phyloP scores from a whole-genome alignment of 148 eudicot species.

The Camellia lanceoleosa region DNA sequence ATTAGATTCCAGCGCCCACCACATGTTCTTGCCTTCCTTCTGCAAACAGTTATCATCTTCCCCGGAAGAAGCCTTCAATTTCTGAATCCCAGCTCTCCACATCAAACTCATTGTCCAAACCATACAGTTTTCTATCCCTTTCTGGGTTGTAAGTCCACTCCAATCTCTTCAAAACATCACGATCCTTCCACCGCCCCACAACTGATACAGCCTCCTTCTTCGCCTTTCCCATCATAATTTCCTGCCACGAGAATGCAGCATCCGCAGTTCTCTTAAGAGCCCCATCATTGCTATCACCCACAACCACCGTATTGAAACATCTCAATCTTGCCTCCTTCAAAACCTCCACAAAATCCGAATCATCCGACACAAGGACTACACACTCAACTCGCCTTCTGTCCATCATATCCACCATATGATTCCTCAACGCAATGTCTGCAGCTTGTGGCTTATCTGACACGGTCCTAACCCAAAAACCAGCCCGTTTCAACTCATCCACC shows the following conservation, averaged over 20 bases:
- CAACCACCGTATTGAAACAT: slow-evolving; percentile 78
- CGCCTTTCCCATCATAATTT: slow-evolving; percentile 69
- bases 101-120: slow-evolving; percentile 21
- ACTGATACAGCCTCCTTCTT: slow-evolving; percentile 63
- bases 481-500: slow-evolving; percentile 66
- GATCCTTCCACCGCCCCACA: slow-evolving; percentile 73
- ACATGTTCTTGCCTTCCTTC: slow-evolving; percentile 21
- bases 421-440: slow-evolving; percentile 59
- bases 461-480: slow-evolving; percentile 72
- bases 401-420: slow-evolving; percentile 69
- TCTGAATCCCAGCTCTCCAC: slow-evolving; percentile 30
- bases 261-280: slow-evolving; percentile 66
- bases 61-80: slow-evolving; percentile 17
- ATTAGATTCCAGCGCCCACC: slow-evolving; percentile 43
- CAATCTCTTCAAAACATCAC: slow-evolving; percentile 59
- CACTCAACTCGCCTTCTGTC: slow-evolving; percentile 50
- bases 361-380: slow-evolving; percentile 78
- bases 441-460: slow-evolving; percentile 72
- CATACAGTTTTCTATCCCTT: slow-evolving; percentile 25
- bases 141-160: slow-evolving; percentile 76
- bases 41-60: slow-evolving; percentile 20
- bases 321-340: slow-evolving; percentile 76
- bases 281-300: slow-evolving; percentile 67
- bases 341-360: slow-evolving; percentile 59
- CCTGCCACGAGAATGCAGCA: slow-evolving; percentile 83